A percentile compares a stretch with the other conserved stretches of the same genome.
Conservation (phyloP, 2,329 filamentous ascomycete genomes). For the Verticillium nonalfalfae region DNA sequence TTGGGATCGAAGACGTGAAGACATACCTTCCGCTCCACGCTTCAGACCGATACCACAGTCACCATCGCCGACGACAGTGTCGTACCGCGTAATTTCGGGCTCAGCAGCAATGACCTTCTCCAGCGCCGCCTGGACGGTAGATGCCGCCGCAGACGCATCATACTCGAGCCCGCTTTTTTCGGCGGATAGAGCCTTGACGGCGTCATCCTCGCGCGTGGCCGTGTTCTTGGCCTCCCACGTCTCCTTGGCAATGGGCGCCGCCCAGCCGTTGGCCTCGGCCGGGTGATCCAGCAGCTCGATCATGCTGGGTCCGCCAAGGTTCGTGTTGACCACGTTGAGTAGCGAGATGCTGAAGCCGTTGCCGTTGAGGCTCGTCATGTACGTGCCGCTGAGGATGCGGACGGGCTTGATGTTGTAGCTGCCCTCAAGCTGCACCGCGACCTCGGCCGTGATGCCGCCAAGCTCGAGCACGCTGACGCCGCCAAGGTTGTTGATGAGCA, state of each 20-base stretch:
- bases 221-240: constrained; percentile 57
- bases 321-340: constrained; percentile 55
- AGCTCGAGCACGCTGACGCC: constrained; percentile 68
- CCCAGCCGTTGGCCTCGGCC: constrained; percentile 65
- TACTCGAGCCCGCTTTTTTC: constrained; percentile 44
- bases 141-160: constrained; percentile 42
- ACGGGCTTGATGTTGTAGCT: constrained; percentile 55
- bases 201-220: constrained; percentile 34
- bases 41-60: constrained; percentile 85
- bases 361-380: constrained; percentile 74
- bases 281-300: constrained; percentile 65
- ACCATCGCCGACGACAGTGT: constrained; percentile 83
- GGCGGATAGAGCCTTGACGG: constrained; percentile 21
- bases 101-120: constrained; percentile 59
- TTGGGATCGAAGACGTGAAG: background rate
- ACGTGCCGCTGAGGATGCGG: constrained; percentile 62
- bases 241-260: constrained; percentile 52
- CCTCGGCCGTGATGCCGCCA: constrained; percentile 64
- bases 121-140: constrained; percentile 50
- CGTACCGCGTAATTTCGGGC: constrained; percentile 65
- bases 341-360: constrained; percentile 69
- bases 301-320: constrained; percentile 55
- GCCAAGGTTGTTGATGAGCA: constrained; percentile 71
- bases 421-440: constrained; percentile 53
- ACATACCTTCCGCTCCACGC: constrained; percentile 70